A percentile compares a stretch with the other conserved stretches of the same genome.
Conservation (phyloP, 192 early-diverging fungal species). For the Coemansia sp. region DNA sequence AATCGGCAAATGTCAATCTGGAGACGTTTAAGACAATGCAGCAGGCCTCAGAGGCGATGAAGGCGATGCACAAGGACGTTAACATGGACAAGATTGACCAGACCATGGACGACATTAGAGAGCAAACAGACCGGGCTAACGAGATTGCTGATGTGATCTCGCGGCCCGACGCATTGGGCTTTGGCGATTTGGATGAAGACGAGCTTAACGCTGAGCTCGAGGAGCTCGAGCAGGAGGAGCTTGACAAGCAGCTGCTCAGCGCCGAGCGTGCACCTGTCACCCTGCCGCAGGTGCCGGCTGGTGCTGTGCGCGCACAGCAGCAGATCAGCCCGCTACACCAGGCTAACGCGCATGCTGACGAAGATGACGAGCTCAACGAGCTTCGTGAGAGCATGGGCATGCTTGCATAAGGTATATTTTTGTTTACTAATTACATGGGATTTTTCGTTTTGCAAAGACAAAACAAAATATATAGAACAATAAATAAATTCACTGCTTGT, state of each 20-base stretch:
- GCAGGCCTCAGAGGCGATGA: slow-evolving; percentile 90
- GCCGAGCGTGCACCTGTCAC: slow-evolving; percentile 64
- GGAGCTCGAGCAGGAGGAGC: slow-evolving; percentile 88
- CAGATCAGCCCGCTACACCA: not conserved
- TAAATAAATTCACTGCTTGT: not conserved
- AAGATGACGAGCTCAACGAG: slow-evolving; percentile 26
- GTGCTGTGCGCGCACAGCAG: not conserved
- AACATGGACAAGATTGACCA: slow-evolving; percentile 93
- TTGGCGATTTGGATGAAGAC: slow-evolving; percentile 90
- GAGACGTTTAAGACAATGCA: slow-evolving; percentile 96
- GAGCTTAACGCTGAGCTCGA: slow-evolving; percentile 90
- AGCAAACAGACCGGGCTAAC: slow-evolving; percentile 96
- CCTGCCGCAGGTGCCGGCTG: slow-evolving; percentile 59
- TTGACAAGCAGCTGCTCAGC: slow-evolving; percentile 81
- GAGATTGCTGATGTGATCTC: slow-evolving; percentile 94
- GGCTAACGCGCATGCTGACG: not conserved
- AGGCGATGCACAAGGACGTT: slow-evolving; percentile 79
- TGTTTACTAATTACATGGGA: not conserved
- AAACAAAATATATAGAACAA: not conserved
- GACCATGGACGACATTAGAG: slow-evolving; percentile 95
- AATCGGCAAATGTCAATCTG: slow-evolving; percentile 92
- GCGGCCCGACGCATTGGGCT: slow-evolving; percentile 79
- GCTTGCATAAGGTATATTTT: slow-evolving; percentile 14
- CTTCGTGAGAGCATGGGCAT: slow-evolving; percentile 49
- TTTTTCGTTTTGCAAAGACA: not conserved